Evolutionary conservation across 495 filamentous ascomycete species (phyloP).

Genomic region (Penicillium malachiteum): DNA sequence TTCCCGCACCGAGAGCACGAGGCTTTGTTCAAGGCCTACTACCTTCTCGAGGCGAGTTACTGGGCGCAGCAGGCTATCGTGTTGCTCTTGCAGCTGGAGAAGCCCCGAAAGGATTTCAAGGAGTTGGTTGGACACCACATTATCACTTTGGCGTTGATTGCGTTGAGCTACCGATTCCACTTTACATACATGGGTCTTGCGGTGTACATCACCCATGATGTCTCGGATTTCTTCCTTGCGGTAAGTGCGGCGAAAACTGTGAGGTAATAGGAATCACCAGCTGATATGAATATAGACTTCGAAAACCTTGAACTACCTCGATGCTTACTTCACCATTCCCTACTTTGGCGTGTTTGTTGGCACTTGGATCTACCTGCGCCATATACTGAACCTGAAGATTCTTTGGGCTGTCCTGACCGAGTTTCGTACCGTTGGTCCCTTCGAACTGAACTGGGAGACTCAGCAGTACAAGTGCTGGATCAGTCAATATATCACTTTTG

Average conservation of each 20-base stretch:
- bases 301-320: slow-evolving; percentile 91
- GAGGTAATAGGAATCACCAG: background rate
- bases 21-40: slow-evolving; percentile 92
- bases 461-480: slow-evolving; percentile 81
- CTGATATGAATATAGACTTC: slow-evolving; percentile 62
- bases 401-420: slow-evolving; percentile 81
- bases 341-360: slow-evolving; percentile 84
- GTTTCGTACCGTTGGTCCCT: slow-evolving; percentile 86
- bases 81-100: slow-evolving; percentile 83
- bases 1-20: slow-evolving; percentile 89
- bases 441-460: slow-evolving; percentile 79
- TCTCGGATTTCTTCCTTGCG: slow-evolving; percentile 95
- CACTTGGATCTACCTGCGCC: slow-evolving; percentile 89
- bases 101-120: slow-evolving; percentile 93
- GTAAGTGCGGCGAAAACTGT: slow-evolving; percentile 48
- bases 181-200: slow-evolving; percentile 97
- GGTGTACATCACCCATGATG: slow-evolving; percentile 95
- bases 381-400: slow-evolving; percentile 87
- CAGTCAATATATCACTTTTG: slow-evolving; percentile 70
- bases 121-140: slow-evolving; percentile 95
- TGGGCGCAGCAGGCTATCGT: slow-evolving; percentile 97
- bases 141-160: slow-evolving; percentile 86
- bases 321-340: slow-evolving; percentile 69
- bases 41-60: slow-evolving; percentile 91
- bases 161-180: slow-evolving; percentile 91